phyloP scores from a whole-genome alignment of 2,329 filamentous ascomycete genomes.

The Clonostachys byssicola region DNA sequence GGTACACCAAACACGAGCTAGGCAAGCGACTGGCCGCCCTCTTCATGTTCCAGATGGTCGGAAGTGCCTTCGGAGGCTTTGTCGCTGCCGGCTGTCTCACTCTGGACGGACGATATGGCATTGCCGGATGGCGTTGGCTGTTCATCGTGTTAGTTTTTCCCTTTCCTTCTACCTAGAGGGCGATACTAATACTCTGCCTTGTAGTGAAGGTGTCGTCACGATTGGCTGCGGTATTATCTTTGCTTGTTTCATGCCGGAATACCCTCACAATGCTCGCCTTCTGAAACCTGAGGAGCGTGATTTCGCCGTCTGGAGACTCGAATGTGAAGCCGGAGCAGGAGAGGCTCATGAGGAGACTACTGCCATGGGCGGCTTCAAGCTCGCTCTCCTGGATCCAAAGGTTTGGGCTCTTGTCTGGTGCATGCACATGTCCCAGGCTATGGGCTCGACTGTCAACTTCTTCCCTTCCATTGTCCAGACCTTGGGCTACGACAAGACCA shows the following conservation, averaged over 20 bases:
- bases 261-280: constrained; percentile 36
- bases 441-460: constrained; percentile 25
- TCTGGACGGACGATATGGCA: constrained; percentile 37
- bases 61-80: constrained; percentile 44
- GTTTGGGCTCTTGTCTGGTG: constrained; percentile 47
- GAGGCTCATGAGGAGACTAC: constrained; percentile 53
- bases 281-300: constrained; percentile 31
- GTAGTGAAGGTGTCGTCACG: constrained; percentile 58
- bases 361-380: constrained; percentile 43
- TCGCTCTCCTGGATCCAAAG: constrained; percentile 53
- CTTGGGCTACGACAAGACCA: constrained; percentile 55
- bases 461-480: constrained; percentile 55
- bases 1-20: constrained; percentile 32
- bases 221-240: constrained; percentile 52
- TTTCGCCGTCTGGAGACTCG: constrained; percentile 56
- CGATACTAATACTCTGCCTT: not conserved
- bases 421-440: constrained; percentile 27
- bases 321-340: constrained; percentile 62
- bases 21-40: constrained; percentile 26
- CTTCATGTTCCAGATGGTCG: constrained; percentile 25
- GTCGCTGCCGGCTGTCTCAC: constrained; percentile 42
- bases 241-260: constrained; percentile 52
- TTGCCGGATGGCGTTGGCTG: constrained; percentile 48
- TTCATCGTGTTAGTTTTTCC: constrained; percentile 30
- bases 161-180: not conserved